Base-by-base conservation (phyloP, 2,329 filamentous ascomycete genomes). In the Fusarium armeniacum region DNA sequence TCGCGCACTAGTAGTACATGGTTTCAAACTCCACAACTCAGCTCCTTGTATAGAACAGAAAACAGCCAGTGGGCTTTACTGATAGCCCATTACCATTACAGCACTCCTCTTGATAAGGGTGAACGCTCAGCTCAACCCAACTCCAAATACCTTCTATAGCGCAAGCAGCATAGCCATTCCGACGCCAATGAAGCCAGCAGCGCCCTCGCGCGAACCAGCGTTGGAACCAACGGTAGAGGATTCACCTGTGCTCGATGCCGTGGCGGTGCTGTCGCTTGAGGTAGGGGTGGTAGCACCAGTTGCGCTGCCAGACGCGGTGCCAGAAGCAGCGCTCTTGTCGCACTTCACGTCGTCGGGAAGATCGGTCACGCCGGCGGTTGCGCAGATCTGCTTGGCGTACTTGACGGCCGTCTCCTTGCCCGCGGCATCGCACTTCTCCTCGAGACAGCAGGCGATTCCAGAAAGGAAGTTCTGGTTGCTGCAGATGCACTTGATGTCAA, bases 401-500 rank as follows among this genome's bases (percentile, higher is more conserved):
- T 72, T 55, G 63, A 83, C 77, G 50, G 82, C 80, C 2, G 68
- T 62, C 2, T 73, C 62, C 65, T 80, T 78, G 38, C 79, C 79
- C 6, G 69, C 51, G 12, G 66, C 43, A 67, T 76, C 71, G 75
- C 82, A 83, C 45, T 65, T 68, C 35, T 73, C 71, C 43, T 73
- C 72, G 52, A 83, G 75, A 69, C 82, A 83, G 78, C 82, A 83
- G 53, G 81, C 79, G 49, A 83, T 81, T 66, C 69, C 70, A 65
- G 72, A 65, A 58, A 83, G 76, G 77, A 83, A 83, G 44, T 76
- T 57, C 47, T 70, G 49, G 77, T 82, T 82, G 72, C 71, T 74
- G 78, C 82, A 83, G 72, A 83, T 77, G 74, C 82, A 83, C 55
- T 68, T 73, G 62, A 81, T 74, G 75, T 83, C 80, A 71, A 80